phyloP scores from a whole-genome alignment of 768 basidiomycete species.

The Boletus eberwhitei region DNA sequence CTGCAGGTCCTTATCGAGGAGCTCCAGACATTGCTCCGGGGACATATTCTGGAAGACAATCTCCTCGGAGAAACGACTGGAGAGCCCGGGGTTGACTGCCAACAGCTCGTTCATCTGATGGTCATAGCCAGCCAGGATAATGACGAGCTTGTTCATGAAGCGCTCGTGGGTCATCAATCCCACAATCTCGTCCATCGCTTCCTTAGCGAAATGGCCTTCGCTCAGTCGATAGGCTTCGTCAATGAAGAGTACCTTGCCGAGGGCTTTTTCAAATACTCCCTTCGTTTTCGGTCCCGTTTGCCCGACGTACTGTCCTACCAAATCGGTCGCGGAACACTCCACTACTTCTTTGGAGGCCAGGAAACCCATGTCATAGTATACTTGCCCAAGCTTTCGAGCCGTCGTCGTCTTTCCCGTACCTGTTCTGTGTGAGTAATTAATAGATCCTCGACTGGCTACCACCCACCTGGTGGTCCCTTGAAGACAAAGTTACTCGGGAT shows the following conservation, averaged over 20 bases:
- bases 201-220: slow-evolving; percentile 64
- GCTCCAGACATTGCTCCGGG: slow-evolving; percentile 48
- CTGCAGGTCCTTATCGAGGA: slow-evolving; percentile 47
- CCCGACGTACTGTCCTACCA: slow-evolving; percentile 69
- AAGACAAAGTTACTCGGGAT: slow-evolving; percentile 67
- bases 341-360: slow-evolving; percentile 48
- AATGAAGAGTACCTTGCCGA: slow-evolving; percentile 67
- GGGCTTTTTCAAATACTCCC: slow-evolving; percentile 58
- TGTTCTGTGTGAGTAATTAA: slow-evolving; percentile 21
- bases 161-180: slow-evolving; percentile 56
- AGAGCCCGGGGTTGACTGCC: slow-evolving; percentile 57
- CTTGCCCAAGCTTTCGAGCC: slow-evolving; percentile 60
- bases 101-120: slow-evolving; percentile 62
- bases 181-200: slow-evolving; percentile 75
- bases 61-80: slow-evolving; percentile 68
- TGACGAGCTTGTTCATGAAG: slow-evolving; percentile 58
- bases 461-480: slow-evolving; percentile 66
- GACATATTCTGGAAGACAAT: slow-evolving; percentile 54
- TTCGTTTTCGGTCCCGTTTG: slow-evolving; percentile 70
- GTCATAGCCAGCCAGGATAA: slow-evolving; percentile 72
- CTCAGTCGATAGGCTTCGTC: slow-evolving; percentile 70
- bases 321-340: slow-evolving; percentile 69
- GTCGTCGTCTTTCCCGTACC: slow-evolving; percentile 66
- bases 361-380: slow-evolving; percentile 66
- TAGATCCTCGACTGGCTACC: neutral